Conservation (phyloP, 108 stramenopile genomes). For the Parietichytrium sp. region DNA sequence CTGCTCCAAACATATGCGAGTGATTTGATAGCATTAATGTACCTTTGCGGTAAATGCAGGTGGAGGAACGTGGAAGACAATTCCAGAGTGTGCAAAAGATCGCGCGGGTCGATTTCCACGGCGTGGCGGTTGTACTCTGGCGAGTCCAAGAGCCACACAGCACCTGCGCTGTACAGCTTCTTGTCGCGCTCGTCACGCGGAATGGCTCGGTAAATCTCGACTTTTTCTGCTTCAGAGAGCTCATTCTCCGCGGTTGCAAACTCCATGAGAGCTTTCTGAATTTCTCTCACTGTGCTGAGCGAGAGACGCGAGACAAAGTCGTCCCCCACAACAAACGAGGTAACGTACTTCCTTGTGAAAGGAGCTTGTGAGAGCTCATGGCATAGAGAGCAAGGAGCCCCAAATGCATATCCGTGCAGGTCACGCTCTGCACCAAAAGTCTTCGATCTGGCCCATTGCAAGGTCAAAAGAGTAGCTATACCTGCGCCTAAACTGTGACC, state of each 20-base stretch:
- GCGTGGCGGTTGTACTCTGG: slow-evolving; percentile 20
- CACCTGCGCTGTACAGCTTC: neutral
- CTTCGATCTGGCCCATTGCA: slow-evolving; percentile 14
- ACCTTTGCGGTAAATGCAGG: neutral
- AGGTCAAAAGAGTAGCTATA: slow-evolving; percentile 4
- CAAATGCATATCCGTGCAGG: slow-evolving; percentile 27
- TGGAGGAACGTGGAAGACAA: neutral
- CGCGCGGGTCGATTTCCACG: slow-evolving; percentile 28
- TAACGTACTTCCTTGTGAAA: slow-evolving; percentile 4
- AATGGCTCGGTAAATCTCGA: neutral
- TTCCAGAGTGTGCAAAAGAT: slow-evolving; percentile 29
- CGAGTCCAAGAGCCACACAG: slow-evolving; percentile 24
- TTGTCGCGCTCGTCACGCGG: neutral
- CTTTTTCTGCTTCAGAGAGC: neutral
- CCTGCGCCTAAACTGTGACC: slow-evolving; percentile 12
- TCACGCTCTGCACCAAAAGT: neutral
- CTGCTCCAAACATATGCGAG: too few species aligned
- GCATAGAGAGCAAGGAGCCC: slow-evolving; percentile 24
- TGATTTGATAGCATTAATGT: slow-evolving; percentile 34
- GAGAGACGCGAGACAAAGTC: slow-evolving; percentile 30
- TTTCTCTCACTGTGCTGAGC: neutral
- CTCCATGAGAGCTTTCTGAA: neutral
- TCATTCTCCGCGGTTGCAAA: neutral
- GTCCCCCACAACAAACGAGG: slow-evolving; percentile 6
- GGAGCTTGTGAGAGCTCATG: slow-evolving; percentile 2